Conservation (phyloP, 805 yeast species). For the Starmerella apicola region DNA sequence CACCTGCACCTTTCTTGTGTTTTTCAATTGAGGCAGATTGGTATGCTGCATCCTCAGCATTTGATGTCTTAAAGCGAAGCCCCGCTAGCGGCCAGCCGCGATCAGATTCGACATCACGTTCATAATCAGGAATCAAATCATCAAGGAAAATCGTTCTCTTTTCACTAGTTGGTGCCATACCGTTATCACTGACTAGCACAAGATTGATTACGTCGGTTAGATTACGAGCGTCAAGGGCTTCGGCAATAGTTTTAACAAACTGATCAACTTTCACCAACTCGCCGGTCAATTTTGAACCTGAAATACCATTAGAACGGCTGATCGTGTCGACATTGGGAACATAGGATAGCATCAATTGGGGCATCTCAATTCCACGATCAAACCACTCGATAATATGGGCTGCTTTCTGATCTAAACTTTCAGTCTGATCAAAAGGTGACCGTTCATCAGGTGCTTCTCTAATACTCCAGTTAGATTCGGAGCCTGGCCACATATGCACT, state of each 20-base stretch:
- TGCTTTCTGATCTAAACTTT: constrained; percentile 43
- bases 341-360: constrained; percentile 64
- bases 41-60: constrained; percentile 25
- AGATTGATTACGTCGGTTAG: constrained; percentile 57
- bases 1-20: not conserved
- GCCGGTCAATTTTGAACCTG: constrained; percentile 42
- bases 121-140: constrained; percentile 44
- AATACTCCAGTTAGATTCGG: constrained; percentile 50
- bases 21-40: constrained; percentile 1
- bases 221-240: constrained; percentile 42
- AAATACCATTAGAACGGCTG: constrained; percentile 63
- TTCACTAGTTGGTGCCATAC: constrained; percentile 79
- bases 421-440: constrained; percentile 55
- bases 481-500: constrained; percentile 96
- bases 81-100: constrained; percentile 88
- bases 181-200: constrained; percentile 78
- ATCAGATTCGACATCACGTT: constrained; percentile 39
- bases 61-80: constrained; percentile 41
- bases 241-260: constrained; percentile 40
- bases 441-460: constrained; percentile 41
- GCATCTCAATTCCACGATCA: constrained; percentile 43
- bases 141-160: constrained; percentile 59
- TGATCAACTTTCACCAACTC: constrained; percentile 55
- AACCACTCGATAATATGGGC: constrained; percentile 54
- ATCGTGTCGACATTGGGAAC: constrained; percentile 72